Evolutionary conservation across 2,329 filamentous ascomycete genomes (phyloP).

Genomic region (Samsoniella hepiali): DNA sequence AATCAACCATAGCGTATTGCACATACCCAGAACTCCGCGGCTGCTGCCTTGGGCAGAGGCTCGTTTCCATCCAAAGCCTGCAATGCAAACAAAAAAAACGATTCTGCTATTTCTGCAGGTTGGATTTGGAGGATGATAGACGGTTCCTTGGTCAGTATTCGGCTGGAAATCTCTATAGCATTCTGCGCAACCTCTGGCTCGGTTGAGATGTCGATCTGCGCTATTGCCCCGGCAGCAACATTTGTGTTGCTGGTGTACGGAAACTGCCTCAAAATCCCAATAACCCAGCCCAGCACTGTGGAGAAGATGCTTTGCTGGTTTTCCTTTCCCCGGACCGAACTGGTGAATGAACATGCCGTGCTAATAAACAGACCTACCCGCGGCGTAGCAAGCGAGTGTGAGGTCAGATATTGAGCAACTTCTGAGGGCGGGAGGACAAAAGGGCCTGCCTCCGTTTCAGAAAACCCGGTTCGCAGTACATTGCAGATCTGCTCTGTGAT

Average conservation of each 20-base stretch:
- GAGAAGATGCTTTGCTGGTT: slow-evolving; percentile 48
- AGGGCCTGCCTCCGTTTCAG: slow-evolving; percentile 68
- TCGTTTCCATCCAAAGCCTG: slow-evolving; percentile 68
- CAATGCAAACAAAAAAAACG: slow-evolving; percentile 69
- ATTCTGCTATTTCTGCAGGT: slow-evolving; percentile 55
- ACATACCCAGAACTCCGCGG: slow-evolving; percentile 72
- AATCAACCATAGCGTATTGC: neutral
- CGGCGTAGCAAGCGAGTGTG: slow-evolving; percentile 57
- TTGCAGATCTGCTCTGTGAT: slow-evolving; percentile 69
- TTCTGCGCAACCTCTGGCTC: slow-evolving; percentile 72
- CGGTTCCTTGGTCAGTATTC: slow-evolving; percentile 59
- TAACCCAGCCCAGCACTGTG: slow-evolving; percentile 58
- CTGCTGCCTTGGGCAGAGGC: slow-evolving; percentile 69
- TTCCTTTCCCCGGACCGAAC: slow-evolving; percentile 48
- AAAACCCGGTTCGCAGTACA: slow-evolving; percentile 71
- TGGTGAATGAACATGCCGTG: slow-evolving; percentile 68
- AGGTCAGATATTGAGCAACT: slow-evolving; percentile 64
- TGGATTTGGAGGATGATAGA: slow-evolving; percentile 59
- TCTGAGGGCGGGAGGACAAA: slow-evolving; percentile 69
- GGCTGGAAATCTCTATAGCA: slow-evolving; percentile 68
- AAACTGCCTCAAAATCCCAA: slow-evolving; percentile 60
- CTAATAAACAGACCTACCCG: slow-evolving; percentile 67
- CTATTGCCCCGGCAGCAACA: neutral
- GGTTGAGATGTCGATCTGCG: slow-evolving; percentile 57
- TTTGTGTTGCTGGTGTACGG: slow-evolving; percentile 42